Evolutionary conservation across 2,329 filamentous ascomycete genomes (phyloP), one percentile per base, ranked within the genome.

Genomic region (Scortechinia acanthostroma): DNA sequence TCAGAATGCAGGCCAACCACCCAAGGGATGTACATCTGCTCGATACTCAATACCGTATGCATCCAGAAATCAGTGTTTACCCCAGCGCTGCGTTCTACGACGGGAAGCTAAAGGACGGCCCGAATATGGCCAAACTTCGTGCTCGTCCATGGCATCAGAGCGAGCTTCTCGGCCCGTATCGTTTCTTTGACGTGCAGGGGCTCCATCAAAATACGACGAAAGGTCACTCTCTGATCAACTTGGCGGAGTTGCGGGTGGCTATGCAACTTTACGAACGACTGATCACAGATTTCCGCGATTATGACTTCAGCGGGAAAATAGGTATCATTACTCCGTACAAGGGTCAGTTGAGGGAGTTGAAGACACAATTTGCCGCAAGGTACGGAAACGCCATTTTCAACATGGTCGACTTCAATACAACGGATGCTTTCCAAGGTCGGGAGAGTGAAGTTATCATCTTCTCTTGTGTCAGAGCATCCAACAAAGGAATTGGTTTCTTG

Each of bases 1-100:
- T 97, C 45, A 86, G 93, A 23, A 98, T 98, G 91, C 93, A 97
- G 60, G 83, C 83, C 55, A 96, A 96, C 51, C 84, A 91, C 55
- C 88, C 89, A 1, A 72, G 86, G 22, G 86, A 94, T 51, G 83
- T 98, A 15, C 91, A 98, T 68, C 74, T 98, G 21, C 79, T 98
- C n/a, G 91, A 97, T 58, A 93, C 86, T 46, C 93, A 98, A 59
- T 98, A 98, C 61, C 93, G 93, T 65, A 98, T 98, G 94, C 93
- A 98, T 66, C 93, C 94, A 0, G 88, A 93, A 53, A 98, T 98
- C 60, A 95, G 90, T 62, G 64, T 72, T 44, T 98, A 96, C 62
- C 93, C 94, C 1, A 95, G 90, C 61, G 71, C 76, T 53, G 85
- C 91, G 44, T 98, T 98, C 66, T 98, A 98, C 66, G 89, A 97